A percentile compares a stretch with the other conserved stretches of the same genome.
Conservation (phyloP, 768 basidiomycete species). For the Saitozyma podzolica region DNA sequence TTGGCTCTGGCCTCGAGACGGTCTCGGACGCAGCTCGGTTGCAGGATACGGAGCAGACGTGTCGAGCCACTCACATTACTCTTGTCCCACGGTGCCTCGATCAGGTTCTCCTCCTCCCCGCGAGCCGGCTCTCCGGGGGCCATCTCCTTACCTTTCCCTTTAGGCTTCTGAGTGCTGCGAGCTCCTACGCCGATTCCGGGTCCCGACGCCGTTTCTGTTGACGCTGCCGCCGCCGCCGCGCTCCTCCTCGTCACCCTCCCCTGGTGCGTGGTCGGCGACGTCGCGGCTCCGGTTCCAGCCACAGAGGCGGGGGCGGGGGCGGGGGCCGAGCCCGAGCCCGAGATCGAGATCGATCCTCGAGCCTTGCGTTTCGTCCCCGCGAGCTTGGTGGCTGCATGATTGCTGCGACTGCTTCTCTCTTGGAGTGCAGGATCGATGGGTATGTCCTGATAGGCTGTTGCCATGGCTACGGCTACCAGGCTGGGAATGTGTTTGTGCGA, state of each 20-base stretch:
- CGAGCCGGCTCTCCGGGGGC: constrained; percentile 23
- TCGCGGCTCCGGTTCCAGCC: constrained; percentile 4
- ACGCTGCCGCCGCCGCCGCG: background rate
- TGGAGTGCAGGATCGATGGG: no score
- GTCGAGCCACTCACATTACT: no score
- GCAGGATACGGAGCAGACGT: no score
- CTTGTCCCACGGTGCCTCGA: constrained; percentile 1
- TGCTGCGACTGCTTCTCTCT: no score
- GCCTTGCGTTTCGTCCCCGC: constrained; percentile 6
- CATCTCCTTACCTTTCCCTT: no score
- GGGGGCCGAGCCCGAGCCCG: background rate
- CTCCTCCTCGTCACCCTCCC: constrained; percentile 16
- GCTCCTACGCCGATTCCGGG: background rate
- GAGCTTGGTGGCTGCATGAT: no score
- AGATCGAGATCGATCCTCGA: background rate
- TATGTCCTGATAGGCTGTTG: no score
- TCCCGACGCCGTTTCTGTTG: background rate
- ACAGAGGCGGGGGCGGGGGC: background rate
- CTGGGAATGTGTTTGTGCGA: no score
- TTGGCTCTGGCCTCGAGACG: no score
- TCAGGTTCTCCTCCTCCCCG: constrained; percentile 44
- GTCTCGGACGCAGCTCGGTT: no score
- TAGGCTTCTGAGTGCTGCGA: background rate
- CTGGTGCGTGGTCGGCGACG: background rate
- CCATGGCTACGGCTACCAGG: no score